phyloP scores from a whole-genome alignment of 129 eudicot genomes.

The Centaurea solstitialis region DNA sequence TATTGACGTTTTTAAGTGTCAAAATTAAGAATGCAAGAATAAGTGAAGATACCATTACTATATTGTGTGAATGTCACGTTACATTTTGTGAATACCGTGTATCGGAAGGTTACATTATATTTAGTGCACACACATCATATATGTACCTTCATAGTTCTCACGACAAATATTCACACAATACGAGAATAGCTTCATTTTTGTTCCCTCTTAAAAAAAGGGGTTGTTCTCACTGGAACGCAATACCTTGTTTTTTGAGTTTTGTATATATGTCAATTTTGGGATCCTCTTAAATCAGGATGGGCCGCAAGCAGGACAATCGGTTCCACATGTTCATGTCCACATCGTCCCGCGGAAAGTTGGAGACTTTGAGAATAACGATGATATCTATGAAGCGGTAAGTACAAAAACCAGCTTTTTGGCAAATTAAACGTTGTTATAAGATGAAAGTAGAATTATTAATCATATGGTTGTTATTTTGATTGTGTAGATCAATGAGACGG shows the following conservation, averaged over 20 bases:
- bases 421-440: too few relatives aligned
- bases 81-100: too few relatives aligned
- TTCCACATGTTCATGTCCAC: slow-evolving; percentile 87
- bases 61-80: too few relatives aligned
- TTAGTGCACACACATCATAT: too few relatives aligned
- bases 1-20: not conserved
- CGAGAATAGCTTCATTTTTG: too few relatives aligned
- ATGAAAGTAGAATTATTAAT: slow-evolving; percentile 11
- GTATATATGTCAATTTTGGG: not conserved
- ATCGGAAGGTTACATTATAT: too few relatives aligned
- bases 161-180: too few relatives aligned
- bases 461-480: not conserved
- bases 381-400: slow-evolving; percentile 90
- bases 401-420: not conserved
- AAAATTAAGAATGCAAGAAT: not conserved
- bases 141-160: too few relatives aligned
- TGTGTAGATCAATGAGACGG: slow-evolving; percentile 67
- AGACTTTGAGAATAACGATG: slow-evolving; percentile 78
- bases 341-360: slow-evolving; percentile 72
- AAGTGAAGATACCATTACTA: not conserved
- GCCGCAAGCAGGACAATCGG: slow-evolving; percentile 84
- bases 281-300: slow-evolving; percentile 59
- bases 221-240: not conserved
- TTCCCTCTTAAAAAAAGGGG: too few relatives aligned
- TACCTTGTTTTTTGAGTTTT: not conserved